These are phyloP conservation scores for Cymodocea nodosa DNA, from an alignment of 116 monocot genomes.

Conservation along the genomic window DNA sequence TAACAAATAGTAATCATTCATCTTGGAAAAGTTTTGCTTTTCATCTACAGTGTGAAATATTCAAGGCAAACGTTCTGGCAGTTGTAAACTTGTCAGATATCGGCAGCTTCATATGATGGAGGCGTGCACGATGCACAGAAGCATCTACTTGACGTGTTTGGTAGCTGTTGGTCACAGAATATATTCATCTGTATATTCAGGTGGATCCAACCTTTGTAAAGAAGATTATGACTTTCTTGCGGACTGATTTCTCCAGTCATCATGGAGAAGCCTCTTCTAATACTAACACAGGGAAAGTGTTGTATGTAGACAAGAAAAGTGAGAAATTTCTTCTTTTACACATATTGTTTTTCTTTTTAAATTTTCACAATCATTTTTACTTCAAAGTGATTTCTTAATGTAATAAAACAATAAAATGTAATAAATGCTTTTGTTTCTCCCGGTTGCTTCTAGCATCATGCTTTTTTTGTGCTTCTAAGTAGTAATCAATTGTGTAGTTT, in stretches of 20 bases:
- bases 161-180: neutral
- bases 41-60: neutral
- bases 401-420: conserved; percentile 1
- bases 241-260: neutral
- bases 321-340: neutral
- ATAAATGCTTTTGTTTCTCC: neutral
- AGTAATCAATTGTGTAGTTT: too few relatives aligned
- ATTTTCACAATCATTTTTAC: neutral
- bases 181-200: conserved; percentile 3
- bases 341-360: neutral
- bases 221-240: conserved; percentile 3
- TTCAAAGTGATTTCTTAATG: neutral
- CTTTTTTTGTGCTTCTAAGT: too few relatives aligned
- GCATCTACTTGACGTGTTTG: neutral
- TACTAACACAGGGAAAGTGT: conserved; percentile 4
- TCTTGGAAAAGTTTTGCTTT: conserved; percentile 2
- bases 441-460: too few relatives aligned
- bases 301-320: neutral
- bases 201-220: conserved; percentile 4
- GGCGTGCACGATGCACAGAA: neutral
- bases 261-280: neutral
- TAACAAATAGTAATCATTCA: conserved; percentile 12
- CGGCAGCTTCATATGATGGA: neutral
- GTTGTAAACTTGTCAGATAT: neutral
- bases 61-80: neutral